These are phyloP conservation scores for Arctium minus DNA, from an alignment of 129 eudicot genomes.

Conservation along the genomic window DNA sequence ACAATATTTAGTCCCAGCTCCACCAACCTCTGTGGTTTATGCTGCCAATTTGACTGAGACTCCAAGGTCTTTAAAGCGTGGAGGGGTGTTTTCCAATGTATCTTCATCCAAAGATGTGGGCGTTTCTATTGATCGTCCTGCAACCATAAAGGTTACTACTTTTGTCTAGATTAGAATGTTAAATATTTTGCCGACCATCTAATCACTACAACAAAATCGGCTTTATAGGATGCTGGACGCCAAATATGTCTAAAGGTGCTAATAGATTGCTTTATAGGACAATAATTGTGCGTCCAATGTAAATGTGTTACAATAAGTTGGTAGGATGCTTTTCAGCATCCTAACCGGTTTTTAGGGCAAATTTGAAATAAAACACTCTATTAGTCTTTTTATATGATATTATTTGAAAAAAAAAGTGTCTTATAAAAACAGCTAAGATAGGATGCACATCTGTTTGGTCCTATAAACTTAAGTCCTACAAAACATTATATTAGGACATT, in stretches of 20 bases:
- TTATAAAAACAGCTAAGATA: background rate
- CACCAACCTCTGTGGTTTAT: constrained; percentile 67
- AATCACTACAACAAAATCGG: background rate
- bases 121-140: constrained; percentile 51
- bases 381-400: background rate
- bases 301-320: background rate
- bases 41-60: constrained; percentile 95
- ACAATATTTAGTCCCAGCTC: constrained; percentile 91
- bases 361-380: background rate
- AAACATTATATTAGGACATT: background rate
- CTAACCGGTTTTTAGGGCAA: background rate
- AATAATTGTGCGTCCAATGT: background rate
- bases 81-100: constrained; percentile 48
- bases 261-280: background rate
- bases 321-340: background rate
- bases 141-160: constrained; percentile 48
- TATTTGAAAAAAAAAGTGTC: background rate
- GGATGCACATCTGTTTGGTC: background rate
- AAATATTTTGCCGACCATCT: background rate
- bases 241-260: background rate
- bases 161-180: background rate
- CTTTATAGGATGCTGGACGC: background rate
- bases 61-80: constrained; percentile 68
- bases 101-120: constrained; percentile 38
- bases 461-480: background rate